phyloP scores from a whole-genome alignment of 495 filamentous ascomycete species.

The Annulohypoxylon maeteangense region DNA sequence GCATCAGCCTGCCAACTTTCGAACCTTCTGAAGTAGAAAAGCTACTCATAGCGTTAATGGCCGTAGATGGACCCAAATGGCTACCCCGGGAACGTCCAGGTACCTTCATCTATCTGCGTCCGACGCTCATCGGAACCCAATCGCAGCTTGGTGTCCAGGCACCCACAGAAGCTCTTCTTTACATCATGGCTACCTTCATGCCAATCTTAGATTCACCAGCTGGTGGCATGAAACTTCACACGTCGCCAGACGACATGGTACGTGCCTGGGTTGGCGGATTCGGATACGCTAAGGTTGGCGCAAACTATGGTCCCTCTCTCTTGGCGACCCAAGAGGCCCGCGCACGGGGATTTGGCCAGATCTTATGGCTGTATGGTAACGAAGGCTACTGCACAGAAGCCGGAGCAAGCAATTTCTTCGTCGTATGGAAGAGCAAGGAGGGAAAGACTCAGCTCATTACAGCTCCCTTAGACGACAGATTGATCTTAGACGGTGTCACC shows the following conservation, averaged over 20 bases:
- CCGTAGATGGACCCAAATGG: slow-evolving; percentile 80
- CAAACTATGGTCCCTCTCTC: slow-evolving; percentile 88
- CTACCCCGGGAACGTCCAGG: slow-evolving; percentile 74
- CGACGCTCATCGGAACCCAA: slow-evolving; percentile 85
- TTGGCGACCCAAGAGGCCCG: slow-evolving; percentile 78
- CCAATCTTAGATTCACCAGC: slow-evolving; percentile 66
- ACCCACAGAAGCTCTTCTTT: slow-evolving; percentile 85
- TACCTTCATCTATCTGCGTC: slow-evolving; percentile 78
- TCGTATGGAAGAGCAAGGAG: slow-evolving; percentile 77
- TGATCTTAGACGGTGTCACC: slow-evolving; percentile 89
- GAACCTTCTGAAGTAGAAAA: slow-evolving; percentile 75
- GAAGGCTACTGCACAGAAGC: slow-evolving; percentile 86
- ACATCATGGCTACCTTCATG: slow-evolving; percentile 81
- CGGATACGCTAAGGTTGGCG: slow-evolving; percentile 89
- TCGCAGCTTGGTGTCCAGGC: slow-evolving; percentile 81
- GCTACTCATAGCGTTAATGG: slow-evolving; percentile 76
- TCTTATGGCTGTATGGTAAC: slow-evolving; percentile 88
- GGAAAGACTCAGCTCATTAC: slow-evolving; percentile 80
- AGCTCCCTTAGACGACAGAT: slow-evolving; percentile 78
- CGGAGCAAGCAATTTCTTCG: slow-evolving; percentile 92
- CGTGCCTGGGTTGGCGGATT: slow-evolving; percentile 95
- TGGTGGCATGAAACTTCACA: slow-evolving; percentile 79
- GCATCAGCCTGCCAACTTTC: slow-evolving; percentile 84
- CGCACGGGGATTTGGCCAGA: slow-evolving; percentile 79
- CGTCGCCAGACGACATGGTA: slow-evolving; percentile 77